Percentiles rank a stretch among this genome's conserved stretches.
These are phyloP conservation scores for Phytopythium oedochilum DNA, from an alignment of 352 stramenopile species.

Conservation along the genomic window DNA sequence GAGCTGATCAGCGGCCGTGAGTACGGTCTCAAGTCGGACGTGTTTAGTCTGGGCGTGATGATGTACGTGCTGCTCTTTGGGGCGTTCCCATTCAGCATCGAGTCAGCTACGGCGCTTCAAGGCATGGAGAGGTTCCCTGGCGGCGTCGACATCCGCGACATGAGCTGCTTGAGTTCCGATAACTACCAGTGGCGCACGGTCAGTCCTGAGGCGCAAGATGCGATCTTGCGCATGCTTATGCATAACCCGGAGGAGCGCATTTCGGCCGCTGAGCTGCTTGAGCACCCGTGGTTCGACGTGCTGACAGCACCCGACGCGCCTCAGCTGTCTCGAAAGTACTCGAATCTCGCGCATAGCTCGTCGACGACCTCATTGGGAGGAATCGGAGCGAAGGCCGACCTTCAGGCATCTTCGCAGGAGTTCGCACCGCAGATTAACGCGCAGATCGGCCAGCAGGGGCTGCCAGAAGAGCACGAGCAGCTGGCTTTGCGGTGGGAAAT, in stretches of 20 bases:
- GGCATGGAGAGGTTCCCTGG: conserved; percentile 55
- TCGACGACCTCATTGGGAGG: background rate
- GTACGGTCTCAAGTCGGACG: conserved; percentile 74
- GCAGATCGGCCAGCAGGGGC: background rate
- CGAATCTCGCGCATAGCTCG: background rate
- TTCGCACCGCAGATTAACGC: background rate
- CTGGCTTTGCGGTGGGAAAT: conserved; percentile 5
- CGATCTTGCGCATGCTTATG: conserved; percentile 53
- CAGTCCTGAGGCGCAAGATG: conserved; percentile 51
- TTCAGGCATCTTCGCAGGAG: background rate
- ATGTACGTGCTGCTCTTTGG: conserved; percentile 80
- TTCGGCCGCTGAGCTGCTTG: conserved; percentile 52
- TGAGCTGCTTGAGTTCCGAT: conserved; percentile 61
- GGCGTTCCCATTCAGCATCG: conserved; percentile 71
- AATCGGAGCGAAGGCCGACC: background rate
- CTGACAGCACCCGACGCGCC: background rate
- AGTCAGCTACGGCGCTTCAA: conserved; percentile 62
- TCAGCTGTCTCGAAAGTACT: background rate
- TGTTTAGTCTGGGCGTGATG: conserved; percentile 79
- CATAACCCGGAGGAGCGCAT: conserved; percentile 46
- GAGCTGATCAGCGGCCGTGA: conserved; percentile 59
- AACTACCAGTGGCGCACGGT: conserved; percentile 59
- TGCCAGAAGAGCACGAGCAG: conserved; percentile 13
- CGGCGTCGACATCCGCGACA: conserved; percentile 68
- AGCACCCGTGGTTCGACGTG: conserved; percentile 58